Evolutionary conservation across 768 basidiomycete species (phyloP).

Genomic region (Calocera viscosa): DNA sequence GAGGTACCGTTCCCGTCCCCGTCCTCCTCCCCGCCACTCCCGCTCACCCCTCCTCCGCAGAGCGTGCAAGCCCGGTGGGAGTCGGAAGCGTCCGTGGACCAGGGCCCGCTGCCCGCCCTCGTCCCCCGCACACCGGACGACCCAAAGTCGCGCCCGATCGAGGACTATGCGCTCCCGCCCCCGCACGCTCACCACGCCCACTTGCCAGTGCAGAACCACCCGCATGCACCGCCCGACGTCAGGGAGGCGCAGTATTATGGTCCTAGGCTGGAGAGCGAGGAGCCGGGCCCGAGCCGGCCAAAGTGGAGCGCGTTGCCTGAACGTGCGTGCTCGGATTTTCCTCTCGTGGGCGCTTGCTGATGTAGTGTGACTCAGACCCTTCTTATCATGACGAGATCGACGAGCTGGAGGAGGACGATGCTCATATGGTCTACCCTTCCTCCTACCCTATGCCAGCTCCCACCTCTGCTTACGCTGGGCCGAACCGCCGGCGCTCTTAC

Average conservation of each 20-base stretch:
- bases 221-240: neutral
- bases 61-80: slow-evolving; percentile 1
- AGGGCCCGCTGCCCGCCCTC: neutral
- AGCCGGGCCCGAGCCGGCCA: slow-evolving; percentile 1
- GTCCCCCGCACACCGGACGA: neutral
- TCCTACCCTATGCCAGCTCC: neutral
- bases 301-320: neutral
- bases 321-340: neutral
- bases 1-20: neutral
- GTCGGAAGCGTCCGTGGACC: neutral
- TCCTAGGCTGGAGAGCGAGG: slow-evolving; percentile 5
- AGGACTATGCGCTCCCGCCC: neutral
- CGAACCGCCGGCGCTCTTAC: neutral
- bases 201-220: neutral
- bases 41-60: neutral
- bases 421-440: neutral
- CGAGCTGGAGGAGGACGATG: slow-evolving; percentile 2
- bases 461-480: neutral
- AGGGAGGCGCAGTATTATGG: neutral
- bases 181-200: neutral
- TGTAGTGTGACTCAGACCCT: neutral
- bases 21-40: neutral
- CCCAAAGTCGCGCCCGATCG: neutral
- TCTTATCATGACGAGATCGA: slow-evolving; percentile 5
- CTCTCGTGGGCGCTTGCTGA: neutral